Base-by-base conservation (phyloP, 192 early-diverging fungal genomes). In the Spizellomyces sp. region DNA sequence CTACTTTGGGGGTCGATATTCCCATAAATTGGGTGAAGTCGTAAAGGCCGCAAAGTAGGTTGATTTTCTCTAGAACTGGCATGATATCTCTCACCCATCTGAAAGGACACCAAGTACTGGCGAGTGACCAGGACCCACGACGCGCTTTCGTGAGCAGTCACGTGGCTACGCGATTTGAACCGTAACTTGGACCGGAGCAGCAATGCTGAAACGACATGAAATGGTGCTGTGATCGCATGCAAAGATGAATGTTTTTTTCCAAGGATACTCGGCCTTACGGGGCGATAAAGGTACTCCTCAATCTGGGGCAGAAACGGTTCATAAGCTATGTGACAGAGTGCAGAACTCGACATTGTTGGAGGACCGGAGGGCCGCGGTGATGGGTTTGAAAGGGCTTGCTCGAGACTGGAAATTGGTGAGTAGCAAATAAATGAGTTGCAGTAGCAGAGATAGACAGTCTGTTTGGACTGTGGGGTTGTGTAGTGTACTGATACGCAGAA, bases 321-420 rank as follows among this genome's bases (percentile, higher is more conserved):
- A 90, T 67, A 90, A 86, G 70, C 82, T 97, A 65, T 89, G 87
- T 45, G 95, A 96, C 73, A 83, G 94, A 57, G 89, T 92, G 42
- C 86, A 83, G 61, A 87, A 94, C 58, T 88, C 93, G 14, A 95
- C 93, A 8, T 82, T 97, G 21, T 75, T 94, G 36, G 97, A 99
- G 73, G 97, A 99, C 83, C 79, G 93, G 57, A 77, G 95, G 42
- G 92, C 94, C 6, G 93, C 91, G 2, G 92, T 96, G 10, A 85
- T 91, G 19, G 88, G 91, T 7, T 79, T 99, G 61, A 95, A 94
- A 67, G 92, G 92, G 4, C 84, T 96, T 44, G 86, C 92, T 8
- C 79, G 91, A 55, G 92, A 98, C 56, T 96, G 92, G 87, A 88
- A 85, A 61, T 75, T 81, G 80, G 91, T 36, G 5, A 8, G 64